phyloP scores from a whole-genome alignment of 2,329 filamentous ascomycete species.

The Rhynchosporium graminicola region DNA sequence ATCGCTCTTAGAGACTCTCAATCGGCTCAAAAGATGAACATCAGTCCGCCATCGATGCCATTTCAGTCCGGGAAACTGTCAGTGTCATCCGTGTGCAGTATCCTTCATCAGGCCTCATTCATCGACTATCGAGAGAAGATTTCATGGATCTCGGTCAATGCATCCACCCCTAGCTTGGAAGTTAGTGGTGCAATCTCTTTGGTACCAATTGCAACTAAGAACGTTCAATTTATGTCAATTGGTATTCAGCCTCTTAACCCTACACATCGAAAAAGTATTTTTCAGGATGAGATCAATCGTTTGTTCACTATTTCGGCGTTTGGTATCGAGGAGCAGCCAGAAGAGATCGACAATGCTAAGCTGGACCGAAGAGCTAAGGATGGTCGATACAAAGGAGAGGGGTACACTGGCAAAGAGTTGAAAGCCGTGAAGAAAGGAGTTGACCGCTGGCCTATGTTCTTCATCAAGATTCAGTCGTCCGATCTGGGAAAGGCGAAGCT shows the following conservation, averaged over 20 bases:
- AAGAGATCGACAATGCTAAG: constrained; percentile 42
- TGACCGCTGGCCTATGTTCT: constrained; percentile 89
- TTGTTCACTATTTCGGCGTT: constrained; percentile 78
- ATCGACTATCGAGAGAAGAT: constrained; percentile 52
- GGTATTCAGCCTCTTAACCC: constrained; percentile 67
- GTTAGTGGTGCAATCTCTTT: constrained; percentile 73
- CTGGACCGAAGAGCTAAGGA: constrained; percentile 43
- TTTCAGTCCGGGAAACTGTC: background rate
- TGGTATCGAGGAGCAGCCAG: constrained; percentile 56
- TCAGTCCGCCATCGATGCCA: constrained; percentile 30
- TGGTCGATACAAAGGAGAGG: constrained; percentile 48
- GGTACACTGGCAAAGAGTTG: constrained; percentile 52
- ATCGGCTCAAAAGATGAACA: constrained; percentile 28
- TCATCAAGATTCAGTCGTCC: constrained; percentile 62
- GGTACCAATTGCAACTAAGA: constrained; percentile 68
- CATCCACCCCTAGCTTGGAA: constrained; percentile 59
- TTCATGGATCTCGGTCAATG: constrained; percentile 72
- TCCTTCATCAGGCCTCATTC: constrained; percentile 68
- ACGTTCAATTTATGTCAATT: constrained; percentile 78
- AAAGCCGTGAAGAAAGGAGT: constrained; percentile 61
- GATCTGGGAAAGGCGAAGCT: background rate
- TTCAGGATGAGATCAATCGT: constrained; percentile 79
- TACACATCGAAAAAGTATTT: constrained; percentile 57
- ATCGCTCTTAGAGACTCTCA: constrained; percentile 58
- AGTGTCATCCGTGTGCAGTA: constrained; percentile 43